Conservation (phyloP, 495 filamentous ascomycete genomes). For the Wilcoxina mikolae region DNA sequence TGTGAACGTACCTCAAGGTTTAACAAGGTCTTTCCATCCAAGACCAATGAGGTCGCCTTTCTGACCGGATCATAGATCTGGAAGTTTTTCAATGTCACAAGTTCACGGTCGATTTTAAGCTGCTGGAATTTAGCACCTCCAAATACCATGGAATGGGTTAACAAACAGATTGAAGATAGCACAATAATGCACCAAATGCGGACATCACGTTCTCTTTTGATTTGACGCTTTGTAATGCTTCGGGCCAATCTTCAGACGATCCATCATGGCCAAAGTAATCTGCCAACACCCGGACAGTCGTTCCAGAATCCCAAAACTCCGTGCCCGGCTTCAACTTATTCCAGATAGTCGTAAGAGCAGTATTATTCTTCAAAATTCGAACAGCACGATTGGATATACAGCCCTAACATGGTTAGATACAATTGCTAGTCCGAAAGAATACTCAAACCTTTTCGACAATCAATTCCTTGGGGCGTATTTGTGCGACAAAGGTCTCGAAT, state of each 20-base stretch:
- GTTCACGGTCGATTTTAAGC: slow-evolving; percentile 75
- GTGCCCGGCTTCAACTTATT: slow-evolving; percentile 75
- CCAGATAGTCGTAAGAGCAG: slow-evolving; percentile 83
- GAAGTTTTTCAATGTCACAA: slow-evolving; percentile 85
- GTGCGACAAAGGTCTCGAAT: slow-evolving; percentile 94
- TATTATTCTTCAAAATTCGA: slow-evolving; percentile 96
- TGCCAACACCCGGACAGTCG: slow-evolving; percentile 59
- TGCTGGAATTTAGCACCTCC: slow-evolving; percentile 9
- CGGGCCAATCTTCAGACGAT: slow-evolving; percentile 62
- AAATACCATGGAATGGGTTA: not conserved
- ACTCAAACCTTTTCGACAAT: slow-evolving; percentile 73
- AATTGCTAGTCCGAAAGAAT: not conserved
- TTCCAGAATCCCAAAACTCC: slow-evolving; percentile 86
- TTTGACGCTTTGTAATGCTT: slow-evolving; percentile 52
- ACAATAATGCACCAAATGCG: slow-evolving; percentile 74
- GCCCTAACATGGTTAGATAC: slow-evolving; percentile 13
- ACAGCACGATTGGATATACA: slow-evolving; percentile 66
- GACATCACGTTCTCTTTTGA: slow-evolving; percentile 81
- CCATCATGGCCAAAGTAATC: slow-evolving; percentile 59
- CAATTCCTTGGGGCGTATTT: slow-evolving; percentile 78
- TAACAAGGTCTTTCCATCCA: slow-evolving; percentile 92
- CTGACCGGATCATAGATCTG: slow-evolving; percentile 85
- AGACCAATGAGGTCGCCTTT: slow-evolving; percentile 78
- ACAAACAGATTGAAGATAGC: slow-evolving; percentile 55
- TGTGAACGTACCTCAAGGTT: slow-evolving; percentile 54